Evolutionary conservation across 1,284 basidiomycete species (phyloP).

Genomic region (Sporisorium graminicola): DNA sequence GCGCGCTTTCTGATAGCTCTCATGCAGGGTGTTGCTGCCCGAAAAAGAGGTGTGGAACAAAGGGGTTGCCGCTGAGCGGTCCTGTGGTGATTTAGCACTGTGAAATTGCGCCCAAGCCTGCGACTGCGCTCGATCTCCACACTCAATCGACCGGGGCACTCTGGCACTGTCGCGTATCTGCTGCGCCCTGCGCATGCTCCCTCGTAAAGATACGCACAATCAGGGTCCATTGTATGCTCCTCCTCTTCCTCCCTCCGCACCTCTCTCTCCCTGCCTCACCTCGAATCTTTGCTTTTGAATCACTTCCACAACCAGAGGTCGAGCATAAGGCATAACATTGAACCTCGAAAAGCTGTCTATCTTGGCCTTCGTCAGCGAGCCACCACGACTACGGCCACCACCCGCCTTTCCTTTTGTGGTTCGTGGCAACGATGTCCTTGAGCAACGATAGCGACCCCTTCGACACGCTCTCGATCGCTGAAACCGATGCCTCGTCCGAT

Average conservation of each 20-base stretch:
- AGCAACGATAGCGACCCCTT: slow-evolving; percentile 35
- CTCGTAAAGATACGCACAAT: neutral
- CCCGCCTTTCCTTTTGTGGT: neutral
- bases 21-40: slow-evolving; percentile 33
- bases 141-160: neutral
- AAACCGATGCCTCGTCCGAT: slow-evolving; percentile 32
- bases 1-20: neutral
- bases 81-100: neutral
- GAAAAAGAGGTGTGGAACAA: neutral
- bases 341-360: neutral
- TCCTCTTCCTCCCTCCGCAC: neutral
- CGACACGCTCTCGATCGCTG: slow-evolving; percentile 29
- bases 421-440: slow-evolving; percentile 12
- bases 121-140: slow-evolving; percentile 1
- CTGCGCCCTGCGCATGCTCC: slow-evolving; percentile 13
- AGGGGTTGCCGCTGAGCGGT: neutral
- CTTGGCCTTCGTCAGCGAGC: neutral
- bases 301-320: neutral
- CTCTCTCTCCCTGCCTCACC: neutral
- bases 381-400: neutral
- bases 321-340: neutral
- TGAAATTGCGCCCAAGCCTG: slow-evolving; percentile 9
- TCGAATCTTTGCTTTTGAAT: neutral
- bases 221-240: slow-evolving; percentile 8
- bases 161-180: neutral